phyloP scores from a whole-genome alignment of 2,329 filamentous ascomycete genomes.

The Shiraia bambusicola region DNA sequence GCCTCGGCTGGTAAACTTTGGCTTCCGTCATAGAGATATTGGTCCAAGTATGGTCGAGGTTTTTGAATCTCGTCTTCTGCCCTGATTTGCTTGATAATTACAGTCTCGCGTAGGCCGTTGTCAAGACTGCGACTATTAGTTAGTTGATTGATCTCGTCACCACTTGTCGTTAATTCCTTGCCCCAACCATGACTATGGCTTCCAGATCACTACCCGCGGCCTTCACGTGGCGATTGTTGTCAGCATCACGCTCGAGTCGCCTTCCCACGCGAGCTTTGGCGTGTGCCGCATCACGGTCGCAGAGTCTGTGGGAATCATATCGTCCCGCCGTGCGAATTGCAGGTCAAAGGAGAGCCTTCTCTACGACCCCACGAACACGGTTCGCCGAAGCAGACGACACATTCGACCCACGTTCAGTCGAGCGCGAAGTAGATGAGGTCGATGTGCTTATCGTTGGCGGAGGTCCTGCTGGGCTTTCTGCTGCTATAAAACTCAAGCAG shows the following conservation, averaged over 20 bases:
- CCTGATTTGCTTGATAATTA: conserved; percentile 6
- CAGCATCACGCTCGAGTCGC: conserved; percentile 21
- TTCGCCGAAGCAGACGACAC: conserved; percentile 44
- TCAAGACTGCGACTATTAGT: background rate
- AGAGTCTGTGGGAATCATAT: conserved; percentile 20
- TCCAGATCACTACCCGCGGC: conserved; percentile 32
- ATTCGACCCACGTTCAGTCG: conserved; percentile 57
- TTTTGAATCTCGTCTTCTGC: conserved; percentile 11
- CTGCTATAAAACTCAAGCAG: conserved; percentile 93
- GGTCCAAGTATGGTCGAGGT: conserved; percentile 20
- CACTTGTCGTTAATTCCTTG: background rate
- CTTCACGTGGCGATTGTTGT: conserved; percentile 29
- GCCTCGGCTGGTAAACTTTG: conserved; percentile 21
- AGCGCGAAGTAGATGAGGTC: conserved; percentile 89
- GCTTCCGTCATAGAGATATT: conserved; percentile 21
- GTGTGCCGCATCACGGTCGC: conserved; percentile 18
- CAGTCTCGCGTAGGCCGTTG: background rate
- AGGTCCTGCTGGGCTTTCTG: conserved; percentile 89
- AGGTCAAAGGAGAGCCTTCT: conserved; percentile 42
- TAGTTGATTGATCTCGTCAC: background rate
- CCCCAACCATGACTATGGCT: conserved; percentile 30
- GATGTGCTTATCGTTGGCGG: conserved; percentile 97
- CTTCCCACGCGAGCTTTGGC: conserved; percentile 22
- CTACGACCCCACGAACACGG: conserved; percentile 32
- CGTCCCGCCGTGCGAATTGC: conserved; percentile 40